Base-by-base conservation (phyloP, 2,329 filamentous ascomycete genomes). In the Colletotrichum tamarilloi region DNA sequence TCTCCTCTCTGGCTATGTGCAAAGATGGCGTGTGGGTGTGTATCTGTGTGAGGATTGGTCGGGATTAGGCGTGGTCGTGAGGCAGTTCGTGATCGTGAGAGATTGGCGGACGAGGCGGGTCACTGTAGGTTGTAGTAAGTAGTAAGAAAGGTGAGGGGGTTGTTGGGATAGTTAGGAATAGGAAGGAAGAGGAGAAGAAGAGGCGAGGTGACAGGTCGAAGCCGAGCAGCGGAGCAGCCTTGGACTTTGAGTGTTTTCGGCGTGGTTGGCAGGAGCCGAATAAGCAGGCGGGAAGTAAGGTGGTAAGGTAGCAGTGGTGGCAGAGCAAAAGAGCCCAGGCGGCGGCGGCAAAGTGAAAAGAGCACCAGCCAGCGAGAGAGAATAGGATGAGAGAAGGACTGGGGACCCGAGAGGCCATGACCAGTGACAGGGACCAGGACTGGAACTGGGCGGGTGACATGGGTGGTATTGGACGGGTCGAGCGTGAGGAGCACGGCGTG, bases 391-490 rank as follows among this genome's bases (percentile, higher is more conserved):
- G 63, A 26, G 46, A 72, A 68, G 68, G 58, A 68, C 65, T 68
- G 69, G 70, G 60, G 67, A 70, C 52, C 32, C 35, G 22, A 32
- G 55, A 42, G 24, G 32, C 62, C 49, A 65, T 65, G 49, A 42
- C 62, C 62, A 64, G 62, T 53, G 14, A 38, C 67, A 73, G 53
- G 70, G 70, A 65, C 67, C 67, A 52, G 67, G 70, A 70, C 46
- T 69, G 60, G 67, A 73, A 70, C 22, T 46, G 60, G 46, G 32
- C 60, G 55, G 70, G 62, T 70, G 70, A 62, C 70, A 73, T 73
- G 70, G 70, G 60, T 73, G 56, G 70, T 62, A 73, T 73, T 70
- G 70, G 70, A 73, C 67, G 70, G 70, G 32, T 62, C 55, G 57
- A 56, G 49, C 38, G 38, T 42, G 32, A 35, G 32, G 32, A 5